phyloP scores from a whole-genome alignment of 352 stramenopile genomes.

The Phytophthora sojae region DNA sequence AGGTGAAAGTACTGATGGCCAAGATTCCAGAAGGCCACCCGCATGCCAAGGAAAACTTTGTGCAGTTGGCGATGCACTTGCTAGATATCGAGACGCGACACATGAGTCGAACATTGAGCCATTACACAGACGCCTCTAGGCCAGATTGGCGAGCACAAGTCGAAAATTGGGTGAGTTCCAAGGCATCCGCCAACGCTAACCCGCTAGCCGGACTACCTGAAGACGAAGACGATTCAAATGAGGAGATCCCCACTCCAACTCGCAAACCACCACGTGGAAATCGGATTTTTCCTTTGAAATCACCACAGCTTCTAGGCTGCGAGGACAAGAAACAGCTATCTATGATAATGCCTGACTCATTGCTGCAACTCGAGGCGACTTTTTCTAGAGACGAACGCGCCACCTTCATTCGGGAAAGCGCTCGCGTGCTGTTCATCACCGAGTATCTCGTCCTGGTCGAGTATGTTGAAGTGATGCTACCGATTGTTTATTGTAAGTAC shows the following conservation, averaged over 20 bases:
- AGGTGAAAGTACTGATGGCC: constrained; percentile 26
- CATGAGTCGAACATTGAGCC: not conserved
- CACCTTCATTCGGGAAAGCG: not conserved
- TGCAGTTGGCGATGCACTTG: constrained; percentile 26
- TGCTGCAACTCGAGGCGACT: not conserved
- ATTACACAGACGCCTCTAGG: not conserved
- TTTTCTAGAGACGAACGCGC: not conserved
- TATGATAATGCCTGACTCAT: not conserved
- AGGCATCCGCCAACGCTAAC: too few relatives aligned
- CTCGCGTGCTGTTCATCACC: not conserved
- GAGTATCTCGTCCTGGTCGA: constrained; percentile 1
- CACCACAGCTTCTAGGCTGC: not conserved
- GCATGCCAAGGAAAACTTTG: constrained; percentile 15
- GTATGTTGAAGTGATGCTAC: not conserved
- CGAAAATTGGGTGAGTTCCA: constrained; percentile 3
- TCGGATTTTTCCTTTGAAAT: not conserved
- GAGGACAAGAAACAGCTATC: not conserved
- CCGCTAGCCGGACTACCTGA: too few relatives aligned
- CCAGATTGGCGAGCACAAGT: not conserved
- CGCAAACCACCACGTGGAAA: not conserved
- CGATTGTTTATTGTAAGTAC: constrained; percentile 1
- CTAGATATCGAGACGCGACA: constrained; percentile 8
- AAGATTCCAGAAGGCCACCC: constrained; percentile 23
- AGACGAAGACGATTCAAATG: not conserved
- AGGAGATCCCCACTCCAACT: not conserved